Evolutionary conservation across 164 flowering plant genomes (phyloP).

Genomic region (Macadamia tetraphylla): DNA sequence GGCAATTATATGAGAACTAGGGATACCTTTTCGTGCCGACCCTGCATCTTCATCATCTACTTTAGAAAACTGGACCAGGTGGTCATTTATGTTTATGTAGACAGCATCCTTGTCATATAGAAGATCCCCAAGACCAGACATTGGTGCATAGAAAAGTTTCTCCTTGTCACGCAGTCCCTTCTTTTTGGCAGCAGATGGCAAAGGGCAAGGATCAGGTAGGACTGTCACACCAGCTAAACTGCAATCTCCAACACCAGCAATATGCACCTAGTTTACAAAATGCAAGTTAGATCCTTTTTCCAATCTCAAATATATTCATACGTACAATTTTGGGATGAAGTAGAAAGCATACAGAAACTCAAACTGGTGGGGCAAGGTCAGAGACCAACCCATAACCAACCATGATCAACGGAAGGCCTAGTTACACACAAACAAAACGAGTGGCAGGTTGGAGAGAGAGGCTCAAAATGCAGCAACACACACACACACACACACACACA

Average conservation of each 20-base stretch:
- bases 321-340: too few species aligned
- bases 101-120: conserved; percentile 97
- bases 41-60: conserved; percentile 44
- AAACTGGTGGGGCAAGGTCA: too few species aligned
- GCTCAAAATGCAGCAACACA: too few species aligned
- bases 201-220: conserved; percentile 63
- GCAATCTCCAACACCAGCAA: conserved; percentile 97
- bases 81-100: conserved; percentile 85
- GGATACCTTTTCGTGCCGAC: conserved; percentile 40
- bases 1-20: background rate
- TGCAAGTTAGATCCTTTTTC: background rate
- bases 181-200: conserved; percentile 93
- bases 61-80: conserved; percentile 76
- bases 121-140: conserved; percentile 97
- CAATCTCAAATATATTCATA: too few species aligned
- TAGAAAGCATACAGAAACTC: too few species aligned
- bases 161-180: conserved; percentile 94
- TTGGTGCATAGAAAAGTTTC: conserved; percentile 92
- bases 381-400: too few species aligned
- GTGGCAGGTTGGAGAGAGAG: too few species aligned
- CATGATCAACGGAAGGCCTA: too few species aligned
- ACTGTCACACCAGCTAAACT: conserved; percentile 53
- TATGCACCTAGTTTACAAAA: conserved; percentile 61
- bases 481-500: too few species aligned
- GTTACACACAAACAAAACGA: too few species aligned